Conservation (phyloP, 345 rosid genomes). For the Eucalyptus curtisii region DNA sequence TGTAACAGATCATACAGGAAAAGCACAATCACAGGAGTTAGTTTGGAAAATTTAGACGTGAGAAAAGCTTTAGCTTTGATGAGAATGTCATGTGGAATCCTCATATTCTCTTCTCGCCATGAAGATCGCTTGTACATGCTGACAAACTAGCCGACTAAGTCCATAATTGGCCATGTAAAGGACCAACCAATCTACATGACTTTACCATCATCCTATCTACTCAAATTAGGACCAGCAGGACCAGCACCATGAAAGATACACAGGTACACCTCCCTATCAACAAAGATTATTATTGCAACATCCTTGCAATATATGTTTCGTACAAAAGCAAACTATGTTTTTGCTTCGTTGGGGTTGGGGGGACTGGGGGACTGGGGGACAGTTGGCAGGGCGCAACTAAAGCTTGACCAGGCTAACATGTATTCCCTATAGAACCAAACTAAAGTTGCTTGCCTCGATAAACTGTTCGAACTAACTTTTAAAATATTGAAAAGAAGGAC, state of each 20-base stretch:
- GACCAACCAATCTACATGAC: background rate
- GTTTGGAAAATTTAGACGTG: background rate
- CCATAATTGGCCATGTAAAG: background rate
- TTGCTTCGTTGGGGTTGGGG: background rate
- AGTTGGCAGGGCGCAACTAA: background rate
- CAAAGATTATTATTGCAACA: background rate
- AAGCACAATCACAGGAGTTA: background rate
- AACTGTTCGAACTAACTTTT: background rate
- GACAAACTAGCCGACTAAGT: background rate
- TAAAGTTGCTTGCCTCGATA: background rate
- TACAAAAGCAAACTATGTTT: background rate
- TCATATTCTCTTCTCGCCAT: background rate
- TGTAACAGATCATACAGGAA: conserved; percentile 3
- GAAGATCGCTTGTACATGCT: background rate
- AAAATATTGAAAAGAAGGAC: background rate
- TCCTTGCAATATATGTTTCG: background rate
- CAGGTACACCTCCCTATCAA: background rate
- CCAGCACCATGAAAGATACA: background rate
- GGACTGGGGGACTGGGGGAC: background rate
- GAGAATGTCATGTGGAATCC: background rate
- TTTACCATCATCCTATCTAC: background rate
- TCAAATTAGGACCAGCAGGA: background rate
- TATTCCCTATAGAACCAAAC: background rate
- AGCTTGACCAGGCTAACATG: background rate
- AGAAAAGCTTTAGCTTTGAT: background rate